phyloP scores from a whole-genome alignment of 2,329 filamentous ascomycete species.

The Leptographium galeiforme region DNA sequence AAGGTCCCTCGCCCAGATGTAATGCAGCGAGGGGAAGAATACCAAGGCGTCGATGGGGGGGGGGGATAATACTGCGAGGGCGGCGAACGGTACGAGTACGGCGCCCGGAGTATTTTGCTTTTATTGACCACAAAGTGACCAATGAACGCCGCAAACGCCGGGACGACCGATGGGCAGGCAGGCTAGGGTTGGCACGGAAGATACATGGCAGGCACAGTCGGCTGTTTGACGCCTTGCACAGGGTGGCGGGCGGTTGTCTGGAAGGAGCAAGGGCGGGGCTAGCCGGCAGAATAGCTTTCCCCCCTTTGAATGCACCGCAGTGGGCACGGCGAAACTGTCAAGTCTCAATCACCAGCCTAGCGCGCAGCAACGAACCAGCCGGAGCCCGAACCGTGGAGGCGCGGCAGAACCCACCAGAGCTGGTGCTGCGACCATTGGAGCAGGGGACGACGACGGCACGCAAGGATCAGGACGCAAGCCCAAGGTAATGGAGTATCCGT shows the following conservation, averaged over 20 bases:
- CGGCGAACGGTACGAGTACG: background rate
- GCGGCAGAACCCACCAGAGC: slow-evolving; percentile 4
- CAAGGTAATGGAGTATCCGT: background rate
- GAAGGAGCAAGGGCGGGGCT: background rate
- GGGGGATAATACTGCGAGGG: background rate
- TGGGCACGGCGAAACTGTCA: background rate
- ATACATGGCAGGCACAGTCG: background rate
- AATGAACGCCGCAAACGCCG: no score
- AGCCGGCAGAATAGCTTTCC: background rate
- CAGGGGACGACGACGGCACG: background rate
- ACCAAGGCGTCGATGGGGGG: background rate
- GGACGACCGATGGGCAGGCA: no score
- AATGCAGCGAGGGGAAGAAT: slow-evolving; percentile 1
- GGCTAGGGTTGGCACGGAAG: background rate
- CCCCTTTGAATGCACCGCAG: background rate
- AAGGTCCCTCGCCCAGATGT: background rate
- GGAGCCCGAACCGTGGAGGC: slow-evolving; percentile 7
- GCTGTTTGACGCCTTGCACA: background rate
- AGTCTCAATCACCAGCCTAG: background rate
- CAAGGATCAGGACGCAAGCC: background rate
- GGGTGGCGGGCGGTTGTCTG: background rate
- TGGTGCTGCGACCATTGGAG: slow-evolving; percentile 2
- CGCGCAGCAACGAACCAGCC: slow-evolving; percentile 6
- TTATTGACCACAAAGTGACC: no score
- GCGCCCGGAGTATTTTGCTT: background rate